phyloP scores from a whole-genome alignment of 139 green algal genomes.

The Chlamydomonas schloesseri region DNA sequence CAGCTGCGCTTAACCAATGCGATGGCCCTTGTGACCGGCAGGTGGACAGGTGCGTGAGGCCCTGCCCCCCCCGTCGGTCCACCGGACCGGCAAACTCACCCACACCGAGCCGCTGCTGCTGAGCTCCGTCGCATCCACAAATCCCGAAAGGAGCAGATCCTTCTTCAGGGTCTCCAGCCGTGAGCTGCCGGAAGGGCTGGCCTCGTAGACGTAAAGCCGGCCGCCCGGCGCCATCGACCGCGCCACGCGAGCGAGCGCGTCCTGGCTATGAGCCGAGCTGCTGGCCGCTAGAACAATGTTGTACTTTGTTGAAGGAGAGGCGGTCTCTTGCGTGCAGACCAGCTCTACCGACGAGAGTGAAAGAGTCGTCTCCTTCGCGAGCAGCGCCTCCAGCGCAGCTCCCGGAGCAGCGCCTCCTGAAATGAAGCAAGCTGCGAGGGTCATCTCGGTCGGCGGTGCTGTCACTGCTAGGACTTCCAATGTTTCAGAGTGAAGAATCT shows the following conservation, averaged over 20 bases:
- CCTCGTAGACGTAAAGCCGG: constrained; percentile 45
- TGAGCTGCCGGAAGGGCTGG: background rate
- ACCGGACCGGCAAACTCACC: constrained; percentile 10
- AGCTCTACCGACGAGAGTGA: constrained; percentile 6
- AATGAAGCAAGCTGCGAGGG: constrained; percentile 17
- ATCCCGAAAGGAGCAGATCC: constrained; percentile 71
- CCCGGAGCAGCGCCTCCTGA: background rate
- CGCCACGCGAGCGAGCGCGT: constrained; percentile 20
- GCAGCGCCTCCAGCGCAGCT: constrained; percentile 9
- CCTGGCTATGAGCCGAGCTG: constrained; percentile 4
- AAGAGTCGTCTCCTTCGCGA: background rate
- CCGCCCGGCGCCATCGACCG: constrained; percentile 25
- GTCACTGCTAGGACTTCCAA: background rate
- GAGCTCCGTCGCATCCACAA: constrained; percentile 44
- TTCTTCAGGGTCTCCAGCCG: constrained; percentile 47
- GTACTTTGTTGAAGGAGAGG: background rate
- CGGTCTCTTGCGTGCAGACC: background rate
- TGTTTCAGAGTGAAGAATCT: background rate
- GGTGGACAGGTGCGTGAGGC: too few species aligned
- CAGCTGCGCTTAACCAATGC: too few species aligned
- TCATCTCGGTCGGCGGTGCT: background rate
- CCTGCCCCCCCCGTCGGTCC: too few species aligned
- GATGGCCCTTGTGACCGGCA: too few species aligned
- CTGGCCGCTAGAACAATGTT: constrained; percentile 12
- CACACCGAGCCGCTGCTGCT: background rate